Conservation (phyloP, 192 early-diverging fungal species). For the Rhizophagus clarus region DNA sequence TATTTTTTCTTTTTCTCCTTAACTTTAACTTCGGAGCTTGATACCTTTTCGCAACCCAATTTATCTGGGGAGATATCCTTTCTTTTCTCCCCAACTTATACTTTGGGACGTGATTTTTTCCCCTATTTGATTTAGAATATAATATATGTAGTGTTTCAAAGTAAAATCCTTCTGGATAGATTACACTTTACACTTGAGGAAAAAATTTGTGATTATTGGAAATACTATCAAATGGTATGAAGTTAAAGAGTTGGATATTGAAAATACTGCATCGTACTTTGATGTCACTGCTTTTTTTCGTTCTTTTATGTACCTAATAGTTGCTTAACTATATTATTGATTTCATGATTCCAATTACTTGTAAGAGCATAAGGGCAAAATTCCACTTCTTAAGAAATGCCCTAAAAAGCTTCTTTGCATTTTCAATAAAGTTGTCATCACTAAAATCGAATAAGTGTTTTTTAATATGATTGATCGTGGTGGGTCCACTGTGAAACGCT, state of each 20-base stretch:
- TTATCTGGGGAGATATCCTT: too few relatives aligned
- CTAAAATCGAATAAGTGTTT: background rate
- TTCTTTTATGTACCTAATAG: background rate
- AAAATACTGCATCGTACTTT: background rate
- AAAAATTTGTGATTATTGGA: background rate
- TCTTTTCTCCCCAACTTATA: too few relatives aligned
- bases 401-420: background rate
- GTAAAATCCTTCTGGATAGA: background rate
- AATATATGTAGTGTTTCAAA: slow-evolving; percentile 20
- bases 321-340: background rate
- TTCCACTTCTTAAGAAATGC: background rate
- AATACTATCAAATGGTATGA: background rate
- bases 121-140: too few relatives aligned
- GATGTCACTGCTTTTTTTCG: background rate
- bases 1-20: too few relatives aligned
- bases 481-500: too few relatives aligned
- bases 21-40: too few relatives aligned
- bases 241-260: background rate
- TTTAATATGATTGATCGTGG: background rate
- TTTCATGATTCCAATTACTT: background rate
- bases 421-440: background rate
- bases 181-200: too few relatives aligned
- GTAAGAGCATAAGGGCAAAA: background rate
- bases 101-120: too few relatives aligned
- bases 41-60: too few relatives aligned